Conservation (phyloP, 768 basidiomycete species). For the Grammothele lineata region DNA sequence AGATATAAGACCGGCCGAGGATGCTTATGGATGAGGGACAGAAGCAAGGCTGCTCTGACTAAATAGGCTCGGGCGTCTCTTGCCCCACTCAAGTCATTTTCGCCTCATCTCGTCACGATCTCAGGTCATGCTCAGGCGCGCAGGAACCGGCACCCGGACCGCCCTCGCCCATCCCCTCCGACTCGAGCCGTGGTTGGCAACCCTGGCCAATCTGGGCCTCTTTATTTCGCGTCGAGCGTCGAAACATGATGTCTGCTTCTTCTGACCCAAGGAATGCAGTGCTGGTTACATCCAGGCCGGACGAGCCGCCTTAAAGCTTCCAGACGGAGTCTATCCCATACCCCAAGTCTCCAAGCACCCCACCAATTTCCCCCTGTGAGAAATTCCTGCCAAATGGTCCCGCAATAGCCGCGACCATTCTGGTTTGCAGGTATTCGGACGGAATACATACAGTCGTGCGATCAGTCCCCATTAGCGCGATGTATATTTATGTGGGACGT, state of each 20-base stretch:
- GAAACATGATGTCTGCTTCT: too few relatives aligned
- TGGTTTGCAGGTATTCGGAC: too few relatives aligned
- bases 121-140: slow-evolving; percentile 10
- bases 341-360: slow-evolving; percentile 62
- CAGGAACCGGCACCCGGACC: neutral
- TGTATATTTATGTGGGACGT: slow-evolving; percentile 8
- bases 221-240: too few relatives aligned
- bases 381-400: slow-evolving; percentile 74
- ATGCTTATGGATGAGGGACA: neutral
- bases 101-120: slow-evolving; percentile 14
- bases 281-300: too few relatives aligned
- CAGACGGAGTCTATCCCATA: slow-evolving; percentile 59
- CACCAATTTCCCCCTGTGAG: slow-evolving; percentile 70
- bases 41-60: neutral
- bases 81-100: slow-evolving; percentile 11
- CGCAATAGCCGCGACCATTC: slow-evolving; percentile 73
- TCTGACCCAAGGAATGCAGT: too few relatives aligned
- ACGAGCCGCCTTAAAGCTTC: slow-evolving; percentile 64
- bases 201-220: too few relatives aligned
- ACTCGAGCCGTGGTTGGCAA: too few relatives aligned
- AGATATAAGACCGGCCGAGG: slow-evolving; percentile 1
- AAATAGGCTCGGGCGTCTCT: too few relatives aligned
- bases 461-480: slow-evolving; percentile 10
- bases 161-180: too few relatives aligned
- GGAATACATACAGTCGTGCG: neutral